Evolutionary conservation across 768 basidiomycete genomes (phyloP), one percentile per base, ranked within the genome.

Genomic region (Collybia sp.): DNA sequence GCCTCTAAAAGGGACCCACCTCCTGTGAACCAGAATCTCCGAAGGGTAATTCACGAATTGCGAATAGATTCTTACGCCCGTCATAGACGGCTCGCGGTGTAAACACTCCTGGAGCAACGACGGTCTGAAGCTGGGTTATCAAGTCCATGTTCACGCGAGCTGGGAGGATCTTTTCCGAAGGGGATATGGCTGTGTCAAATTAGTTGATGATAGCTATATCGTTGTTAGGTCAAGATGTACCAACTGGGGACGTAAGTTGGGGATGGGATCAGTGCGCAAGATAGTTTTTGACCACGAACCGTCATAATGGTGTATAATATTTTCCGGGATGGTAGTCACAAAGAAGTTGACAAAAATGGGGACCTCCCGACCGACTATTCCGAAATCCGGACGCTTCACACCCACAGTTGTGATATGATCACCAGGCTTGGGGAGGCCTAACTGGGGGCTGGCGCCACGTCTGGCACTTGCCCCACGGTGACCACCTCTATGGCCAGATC

Each of bases 81-180:
- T 91, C 89, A 49, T 89, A 91, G 1, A 79, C 88, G 13, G 73
- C 83, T 12, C 73, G 78, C 9, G 85, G 87, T 2, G 78, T 86
- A 57, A 92, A 92, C 16, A 86, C 67, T n/a, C 75, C 63, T 0
- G 79, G 80, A 1, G 80, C 78, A 3, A 76, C 70, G 0, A 66
- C 59, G 3, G 66, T 68, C 58, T 92, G 90, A 12, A 92, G 60
- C 12, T 67, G 68, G 12, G 72, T 71, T 40, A 92, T 82, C 9
- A 92, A 64, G 12, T 84, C 80, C 70, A 91, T 72, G 48, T 88
- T 90, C 5, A 87, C 62, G 12, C 77, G 67, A 1, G 77, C 76
- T 0, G 89, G 85, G 2, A 87, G 67, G 0, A 69, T 73, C 62
- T 84, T 88, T 52, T 88, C 88, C 0, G 78, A 77, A 0, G 85